Conservation (phyloP, 2,329 filamentous ascomycete genomes). For the Cytospora chrysosperma region DNA sequence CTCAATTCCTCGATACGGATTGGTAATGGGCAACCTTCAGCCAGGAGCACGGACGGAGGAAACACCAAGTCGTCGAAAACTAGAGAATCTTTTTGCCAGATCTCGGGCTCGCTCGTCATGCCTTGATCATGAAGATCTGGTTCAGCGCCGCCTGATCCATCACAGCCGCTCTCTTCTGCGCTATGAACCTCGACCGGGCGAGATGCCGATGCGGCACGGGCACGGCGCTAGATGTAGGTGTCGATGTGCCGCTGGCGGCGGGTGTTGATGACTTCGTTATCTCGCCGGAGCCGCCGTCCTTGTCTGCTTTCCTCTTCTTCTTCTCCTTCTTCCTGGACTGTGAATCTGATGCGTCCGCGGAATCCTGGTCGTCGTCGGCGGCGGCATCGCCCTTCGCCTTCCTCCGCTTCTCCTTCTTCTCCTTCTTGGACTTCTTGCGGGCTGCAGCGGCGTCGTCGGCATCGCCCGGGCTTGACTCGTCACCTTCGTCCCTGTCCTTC, state of each 20-base stretch:
- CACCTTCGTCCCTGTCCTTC: conserved; percentile 40
- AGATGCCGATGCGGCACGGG: conserved; percentile 63
- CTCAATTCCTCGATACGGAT: background rate
- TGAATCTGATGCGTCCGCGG: conserved; percentile 16
- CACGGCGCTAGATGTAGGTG: conserved; percentile 31
- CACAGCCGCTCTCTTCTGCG: conserved; percentile 81
- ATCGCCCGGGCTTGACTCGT: conserved; percentile 31
- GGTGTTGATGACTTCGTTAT: conserved; percentile 43
- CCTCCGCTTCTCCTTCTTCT: conserved; percentile 30
- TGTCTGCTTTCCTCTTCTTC: conserved; percentile 28
- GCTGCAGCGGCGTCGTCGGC: conserved; percentile 25
- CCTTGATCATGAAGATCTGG: conserved; percentile 76
- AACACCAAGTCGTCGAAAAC: no score
- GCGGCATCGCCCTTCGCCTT: conserved; percentile 38
- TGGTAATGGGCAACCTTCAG: background rate
- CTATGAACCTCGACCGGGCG: conserved; percentile 78
- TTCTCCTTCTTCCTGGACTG: conserved; percentile 27
- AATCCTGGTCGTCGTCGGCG: conserved; percentile 33
- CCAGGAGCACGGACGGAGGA: background rate
- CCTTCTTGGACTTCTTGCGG: conserved; percentile 31
- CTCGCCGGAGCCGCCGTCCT: conserved; percentile 29
- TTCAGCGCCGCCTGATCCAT: conserved; percentile 80
- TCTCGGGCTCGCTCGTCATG: conserved; percentile 22
- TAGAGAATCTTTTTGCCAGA: no score
- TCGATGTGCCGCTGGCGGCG: conserved; percentile 38